Base-by-base conservation (phyloP, 2,329 filamentous ascomycete species). In the Didymella glomerata region DNA sequence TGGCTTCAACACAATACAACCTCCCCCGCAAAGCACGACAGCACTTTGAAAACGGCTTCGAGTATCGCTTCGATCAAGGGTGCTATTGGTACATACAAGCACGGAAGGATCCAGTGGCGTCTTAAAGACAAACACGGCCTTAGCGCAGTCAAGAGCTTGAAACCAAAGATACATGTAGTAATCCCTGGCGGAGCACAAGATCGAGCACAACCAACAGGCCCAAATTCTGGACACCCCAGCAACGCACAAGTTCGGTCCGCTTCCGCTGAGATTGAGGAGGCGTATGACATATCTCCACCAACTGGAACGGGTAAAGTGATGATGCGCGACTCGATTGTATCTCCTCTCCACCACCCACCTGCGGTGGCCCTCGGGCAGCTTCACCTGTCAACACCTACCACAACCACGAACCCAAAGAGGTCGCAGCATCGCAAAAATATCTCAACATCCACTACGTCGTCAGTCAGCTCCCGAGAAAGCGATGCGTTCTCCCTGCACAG, bases 81-180 rank as follows among this genome's bases (percentile, higher is more conserved):
- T 36, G 76, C 68, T n/a, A 78, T 82, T 59, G 80, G 80, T 6
- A 70, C 78, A 4, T 83, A 80, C 75, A 78, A 76, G 49, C 70
- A 82, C 64, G 81, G 80, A 5, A 74, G 75, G 34, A 75, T 78
- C 27, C 72, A 79, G 49, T 82, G 80, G 79, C 76, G 70, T 32
- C 54, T 65, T 27, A 67, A 62, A 48, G 60, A 68, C 47, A 62
- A 60, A 22, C 61, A 61, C 45, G 58, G 44, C 16, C 56, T 57
- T 34, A 54, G 56, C 44, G 42, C 62, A 45, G 55, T 65, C 32
- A 71, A 59, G 53, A 63, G 44, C 48, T 65, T 67, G 27, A 72
- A 66, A 54, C 73, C 73, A 18, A 69, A 66, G 61, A 78, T 78
- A 53, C 72, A 76, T 61, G 71, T 77, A 20, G 66, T 76, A 42